Evolutionary conservation across 1,284 basidiomycete species (phyloP).

Genomic region (Rhodotorula sp.): DNA sequence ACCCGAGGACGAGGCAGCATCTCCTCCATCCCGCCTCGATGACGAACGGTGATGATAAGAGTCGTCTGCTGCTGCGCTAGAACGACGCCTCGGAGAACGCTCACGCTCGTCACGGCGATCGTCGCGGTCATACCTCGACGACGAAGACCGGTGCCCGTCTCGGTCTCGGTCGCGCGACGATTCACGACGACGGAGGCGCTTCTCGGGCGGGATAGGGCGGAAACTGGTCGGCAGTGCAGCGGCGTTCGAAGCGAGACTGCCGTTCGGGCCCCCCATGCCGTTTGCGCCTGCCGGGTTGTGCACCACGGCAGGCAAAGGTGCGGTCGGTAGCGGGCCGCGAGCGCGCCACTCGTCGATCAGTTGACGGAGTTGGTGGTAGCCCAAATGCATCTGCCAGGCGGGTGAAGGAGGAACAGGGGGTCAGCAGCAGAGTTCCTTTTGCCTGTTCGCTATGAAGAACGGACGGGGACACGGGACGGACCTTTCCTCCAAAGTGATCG

Average conservation of each 20-base stretch:
- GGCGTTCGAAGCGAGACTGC: conserved; percentile 1
- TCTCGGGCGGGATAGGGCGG: conserved; percentile 35
- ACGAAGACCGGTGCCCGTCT: background rate
- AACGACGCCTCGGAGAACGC: background rate
- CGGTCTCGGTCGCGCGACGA: conserved; percentile 10
- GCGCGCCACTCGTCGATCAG: conserved; percentile 69
- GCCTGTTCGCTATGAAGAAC: background rate
- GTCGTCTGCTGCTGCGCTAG: conserved; percentile 8
- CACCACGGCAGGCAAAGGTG: conserved; percentile 46
- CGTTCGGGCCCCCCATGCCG: conserved; percentile 1
- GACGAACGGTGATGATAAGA: conserved; percentile 8
- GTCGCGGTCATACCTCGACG: conserved; percentile 1
- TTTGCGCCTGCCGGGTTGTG: background rate
- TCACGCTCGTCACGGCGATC: conserved; percentile 10
- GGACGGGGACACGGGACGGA: conserved; percentile 50
- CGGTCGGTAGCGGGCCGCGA: conserved; percentile 40
- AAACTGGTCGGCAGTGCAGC: conserved; percentile 19
- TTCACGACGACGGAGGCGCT: conserved; percentile 20
- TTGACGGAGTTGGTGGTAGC: conserved; percentile 95
- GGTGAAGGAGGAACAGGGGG: background rate
- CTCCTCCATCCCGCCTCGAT: background rate
- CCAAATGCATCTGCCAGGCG: conserved; percentile 89
- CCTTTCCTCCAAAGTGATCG: conserved; percentile 99
- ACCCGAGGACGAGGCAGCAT: background rate
- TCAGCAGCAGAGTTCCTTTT: background rate